Conservation (phyloP, 1,284 basidiomycete genomes). For the Trichosporon asahii region DNA sequence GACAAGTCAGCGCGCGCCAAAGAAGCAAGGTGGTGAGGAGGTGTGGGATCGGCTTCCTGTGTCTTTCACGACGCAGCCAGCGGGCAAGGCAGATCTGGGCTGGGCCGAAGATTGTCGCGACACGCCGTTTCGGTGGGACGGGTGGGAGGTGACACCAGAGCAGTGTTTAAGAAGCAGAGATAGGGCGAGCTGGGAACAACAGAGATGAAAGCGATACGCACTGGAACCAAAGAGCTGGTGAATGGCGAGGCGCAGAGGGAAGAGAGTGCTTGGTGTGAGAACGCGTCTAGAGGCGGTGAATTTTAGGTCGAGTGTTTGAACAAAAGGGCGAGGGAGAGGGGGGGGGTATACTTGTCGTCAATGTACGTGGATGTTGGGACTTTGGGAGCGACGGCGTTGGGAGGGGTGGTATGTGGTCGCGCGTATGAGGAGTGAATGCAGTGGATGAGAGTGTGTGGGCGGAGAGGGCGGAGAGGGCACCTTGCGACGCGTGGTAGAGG, state of each 20-base stretch:
- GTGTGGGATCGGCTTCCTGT: not conserved
- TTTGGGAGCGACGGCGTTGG: not conserved
- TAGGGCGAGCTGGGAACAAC: not conserved
- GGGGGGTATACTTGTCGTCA: constrained; percentile 3
- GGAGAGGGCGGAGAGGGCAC: not conserved
- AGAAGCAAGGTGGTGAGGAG: not conserved
- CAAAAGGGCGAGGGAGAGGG: not conserved
- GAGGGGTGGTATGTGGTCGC: not conserved
- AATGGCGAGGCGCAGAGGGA: not conserved
- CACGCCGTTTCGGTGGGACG: not conserved
- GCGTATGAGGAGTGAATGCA: not conserved
- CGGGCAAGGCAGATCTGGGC: not conserved
- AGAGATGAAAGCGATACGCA: not conserved
- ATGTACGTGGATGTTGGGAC: not conserved
- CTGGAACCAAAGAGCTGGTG: not conserved
- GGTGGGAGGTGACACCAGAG: not conserved
- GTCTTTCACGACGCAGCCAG: not conserved
- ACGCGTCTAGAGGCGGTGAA: constrained; percentile 1
- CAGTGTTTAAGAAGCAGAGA: not conserved
- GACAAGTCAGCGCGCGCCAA: not conserved
- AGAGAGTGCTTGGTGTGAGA: constrained; percentile 1
- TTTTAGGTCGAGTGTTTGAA: not conserved
- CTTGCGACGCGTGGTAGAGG: constrained; percentile 1
- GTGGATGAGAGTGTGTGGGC: not conserved
- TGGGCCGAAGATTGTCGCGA: not conserved